phyloP scores from a whole-genome alignment of 129 eudicot species.

The Flaveria ramosissima region DNA sequence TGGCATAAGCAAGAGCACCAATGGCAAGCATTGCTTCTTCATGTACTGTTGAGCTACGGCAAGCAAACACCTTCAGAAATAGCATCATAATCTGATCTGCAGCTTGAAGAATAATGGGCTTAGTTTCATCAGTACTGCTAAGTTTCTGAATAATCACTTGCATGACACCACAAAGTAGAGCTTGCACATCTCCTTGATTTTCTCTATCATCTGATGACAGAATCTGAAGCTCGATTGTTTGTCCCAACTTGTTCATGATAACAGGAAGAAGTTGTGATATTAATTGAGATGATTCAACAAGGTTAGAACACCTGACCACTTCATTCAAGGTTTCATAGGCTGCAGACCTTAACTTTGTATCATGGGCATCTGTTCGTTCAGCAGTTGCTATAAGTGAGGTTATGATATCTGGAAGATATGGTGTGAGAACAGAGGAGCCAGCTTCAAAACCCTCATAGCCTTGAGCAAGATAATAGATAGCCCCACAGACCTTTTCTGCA shows the following conservation, averaged over 20 bases:
- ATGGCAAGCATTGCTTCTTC: conserved; percentile 99
- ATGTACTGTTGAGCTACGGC: conserved; percentile 83
- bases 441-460: conserved; percentile 80
- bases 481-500: conserved; percentile 91
- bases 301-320: conserved; percentile 71
- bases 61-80: conserved; percentile 73
- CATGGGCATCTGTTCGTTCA: conserved; percentile 69
- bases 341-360: conserved; percentile 74
- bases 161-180: conserved; percentile 77
- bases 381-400: conserved; percentile 60
- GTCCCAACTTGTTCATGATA: conserved; percentile 67
- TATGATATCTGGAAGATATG: conserved; percentile 56
- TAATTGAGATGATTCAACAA: conserved; percentile 60
- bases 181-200: conserved; percentile 84
- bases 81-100: conserved; percentile 80
- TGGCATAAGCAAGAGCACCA: conserved; percentile 94
- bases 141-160: conserved; percentile 89
- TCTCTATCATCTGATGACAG: conserved; percentile 77
- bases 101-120: conserved; percentile 48
- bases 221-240: conserved; percentile 62
- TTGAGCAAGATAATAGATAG: conserved; percentile 83
- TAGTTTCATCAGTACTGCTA: conserved; percentile 58
- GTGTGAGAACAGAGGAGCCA: conserved; percentile 61
- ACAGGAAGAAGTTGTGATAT: conserved; percentile 65
- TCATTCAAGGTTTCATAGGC: conserved; percentile 85